Evolutionary conservation across 1,284 basidiomycete genomes (phyloP).

Genomic region (Ceratobasidium sp.): DNA sequence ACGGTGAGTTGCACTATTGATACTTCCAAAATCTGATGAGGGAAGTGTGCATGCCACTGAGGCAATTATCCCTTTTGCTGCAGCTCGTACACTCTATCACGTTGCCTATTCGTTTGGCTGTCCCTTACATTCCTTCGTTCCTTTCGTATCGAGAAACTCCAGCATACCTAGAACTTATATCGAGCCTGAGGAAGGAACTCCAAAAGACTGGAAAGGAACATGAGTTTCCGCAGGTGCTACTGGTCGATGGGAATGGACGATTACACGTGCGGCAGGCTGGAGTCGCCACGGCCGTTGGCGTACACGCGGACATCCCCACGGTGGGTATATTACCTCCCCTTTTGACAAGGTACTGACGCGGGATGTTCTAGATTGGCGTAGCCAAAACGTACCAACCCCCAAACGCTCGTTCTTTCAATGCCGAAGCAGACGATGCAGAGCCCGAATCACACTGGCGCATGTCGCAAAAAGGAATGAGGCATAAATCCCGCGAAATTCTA

Average conservation of each 20-base stretch:
- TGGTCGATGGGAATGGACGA: conserved; percentile 53
- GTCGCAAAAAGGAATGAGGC: conserved; percentile 50
- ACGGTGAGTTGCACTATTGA: conserved; percentile 45
- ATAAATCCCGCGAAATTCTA: conserved; percentile 46
- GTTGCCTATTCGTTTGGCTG: conserved; percentile 45
- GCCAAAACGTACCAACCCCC: conserved; percentile 52
- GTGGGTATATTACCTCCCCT: conserved; percentile 46
- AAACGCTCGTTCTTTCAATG: conserved; percentile 5
- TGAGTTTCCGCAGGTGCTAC: conserved; percentile 50
- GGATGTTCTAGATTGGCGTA: conserved; percentile 37
- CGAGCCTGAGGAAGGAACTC: conserved; percentile 40
- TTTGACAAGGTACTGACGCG: neutral
- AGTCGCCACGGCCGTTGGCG: conserved; percentile 50
- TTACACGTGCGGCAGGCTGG: conserved; percentile 51
- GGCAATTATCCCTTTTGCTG: conserved; percentile 12
- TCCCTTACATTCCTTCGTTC: conserved; percentile 53
- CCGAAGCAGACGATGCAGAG: neutral
- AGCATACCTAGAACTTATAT: conserved; percentile 48
- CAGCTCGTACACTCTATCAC: conserved; percentile 48
- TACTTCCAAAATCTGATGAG: neutral
- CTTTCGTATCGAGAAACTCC: conserved; percentile 52
- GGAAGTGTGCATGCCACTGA: neutral
- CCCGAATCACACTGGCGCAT: conserved; percentile 44
- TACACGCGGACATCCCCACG: conserved; percentile 49
- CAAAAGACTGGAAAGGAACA: conserved; percentile 34